Evolutionary conservation across 257 asterid species (phyloP).

Genomic region (Rauvolfia tetraphylla): DNA sequence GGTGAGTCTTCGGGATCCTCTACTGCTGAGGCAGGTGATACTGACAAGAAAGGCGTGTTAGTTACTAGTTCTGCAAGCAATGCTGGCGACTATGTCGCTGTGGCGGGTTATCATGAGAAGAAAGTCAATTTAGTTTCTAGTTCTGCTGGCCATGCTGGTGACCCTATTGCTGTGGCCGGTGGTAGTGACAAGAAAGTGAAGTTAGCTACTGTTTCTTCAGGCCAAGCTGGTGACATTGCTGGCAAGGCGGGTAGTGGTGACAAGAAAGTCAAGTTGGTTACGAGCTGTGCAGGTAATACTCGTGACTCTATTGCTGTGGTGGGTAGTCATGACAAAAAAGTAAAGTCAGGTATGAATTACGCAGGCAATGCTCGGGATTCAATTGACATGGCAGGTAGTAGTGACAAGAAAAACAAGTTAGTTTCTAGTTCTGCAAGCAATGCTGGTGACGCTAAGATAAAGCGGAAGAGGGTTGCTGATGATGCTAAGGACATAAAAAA

Average conservation of each 20-base stretch:
- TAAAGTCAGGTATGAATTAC: constrained; percentile 17
- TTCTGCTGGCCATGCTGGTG: background rate
- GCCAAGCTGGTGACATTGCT: constrained; percentile 9
- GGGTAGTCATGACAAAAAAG: constrained; percentile 31
- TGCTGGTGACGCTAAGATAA: constrained; percentile 31
- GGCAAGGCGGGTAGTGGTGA: constrained; percentile 35
- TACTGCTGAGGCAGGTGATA: constrained; percentile 30
- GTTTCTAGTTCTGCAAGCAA: constrained; percentile 25
- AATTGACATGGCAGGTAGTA: constrained; percentile 27
- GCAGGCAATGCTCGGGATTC: background rate
- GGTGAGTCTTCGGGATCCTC: constrained; percentile 24
- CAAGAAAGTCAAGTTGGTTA: constrained; percentile 21
- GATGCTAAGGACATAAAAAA: constrained; percentile 36
- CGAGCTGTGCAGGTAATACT: background rate
- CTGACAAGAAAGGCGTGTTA: constrained; percentile 28
- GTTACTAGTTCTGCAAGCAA: constrained; percentile 28
- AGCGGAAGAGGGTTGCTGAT: constrained; percentile 36
- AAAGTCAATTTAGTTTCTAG: constrained; percentile 22
- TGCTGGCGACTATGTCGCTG: constrained; percentile 20
- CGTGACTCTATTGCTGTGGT: constrained; percentile 18
- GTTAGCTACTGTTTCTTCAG: constrained; percentile 12
- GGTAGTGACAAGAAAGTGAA: constrained; percentile 29
- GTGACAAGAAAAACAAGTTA: constrained; percentile 26
- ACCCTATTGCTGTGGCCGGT: constrained; percentile 26
- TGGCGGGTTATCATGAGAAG: constrained; percentile 34